Conservation (phyloP, 257 asterid species). For the Capsicum baccatum region DNA sequence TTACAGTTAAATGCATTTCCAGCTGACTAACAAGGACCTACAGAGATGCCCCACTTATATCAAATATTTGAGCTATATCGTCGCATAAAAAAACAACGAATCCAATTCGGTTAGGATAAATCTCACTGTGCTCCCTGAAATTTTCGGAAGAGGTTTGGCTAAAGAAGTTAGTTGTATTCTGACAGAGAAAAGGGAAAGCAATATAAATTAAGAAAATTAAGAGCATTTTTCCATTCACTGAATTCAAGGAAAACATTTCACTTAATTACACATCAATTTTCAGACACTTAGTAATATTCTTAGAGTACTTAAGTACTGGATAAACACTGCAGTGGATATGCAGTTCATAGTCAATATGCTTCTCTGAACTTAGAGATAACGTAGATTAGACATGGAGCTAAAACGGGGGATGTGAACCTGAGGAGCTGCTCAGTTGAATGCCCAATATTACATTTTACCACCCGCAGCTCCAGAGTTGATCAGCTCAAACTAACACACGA, state of each 20-base stretch:
- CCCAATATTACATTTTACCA: background rate
- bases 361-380: conserved; percentile 3
- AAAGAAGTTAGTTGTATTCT: background rate
- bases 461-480: background rate
- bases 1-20: background rate
- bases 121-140: background rate
- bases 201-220: background rate
- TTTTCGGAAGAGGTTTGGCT: background rate
- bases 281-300: background rate
- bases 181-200: background rate
- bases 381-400: background rate
- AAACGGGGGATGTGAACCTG: background rate
- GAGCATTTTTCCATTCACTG: background rate
- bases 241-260: conserved; percentile 9
- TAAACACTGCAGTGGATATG: background rate
- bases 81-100: background rate
- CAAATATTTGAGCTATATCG: background rate
- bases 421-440: background rate
- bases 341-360: background rate
- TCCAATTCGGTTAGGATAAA: background rate
- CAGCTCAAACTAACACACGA: conserved; percentile 7
- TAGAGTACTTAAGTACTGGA: background rate
- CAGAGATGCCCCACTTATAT: background rate
- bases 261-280: background rate
- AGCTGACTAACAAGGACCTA: conserved; percentile 24